phyloP scores from a whole-genome alignment of 768 basidiomycete species.

The Suillus spraguei region DNA sequence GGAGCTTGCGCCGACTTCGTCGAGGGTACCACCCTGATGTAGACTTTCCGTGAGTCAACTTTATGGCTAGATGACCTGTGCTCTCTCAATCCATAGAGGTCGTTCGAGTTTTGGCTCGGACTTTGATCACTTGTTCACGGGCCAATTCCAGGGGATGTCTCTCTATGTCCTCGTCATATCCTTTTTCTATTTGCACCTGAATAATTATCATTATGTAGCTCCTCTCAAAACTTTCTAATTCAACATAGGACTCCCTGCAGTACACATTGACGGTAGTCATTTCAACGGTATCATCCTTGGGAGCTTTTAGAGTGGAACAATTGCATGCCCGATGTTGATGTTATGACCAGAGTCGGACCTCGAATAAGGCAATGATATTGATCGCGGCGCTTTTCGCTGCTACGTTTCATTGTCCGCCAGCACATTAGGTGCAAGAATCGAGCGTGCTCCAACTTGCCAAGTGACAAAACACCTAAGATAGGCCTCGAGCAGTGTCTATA shows the following conservation, averaged over 20 bases:
- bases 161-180: neutral
- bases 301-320: too few species aligned
- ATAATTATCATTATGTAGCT: neutral
- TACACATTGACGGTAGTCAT: neutral
- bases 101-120: neutral
- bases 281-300: neutral
- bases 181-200: neutral
- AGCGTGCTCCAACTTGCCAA: neutral
- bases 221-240: neutral
- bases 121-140: neutral
- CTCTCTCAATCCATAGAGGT: neutral
- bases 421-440: neutral
- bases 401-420: neutral
- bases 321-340: neutral
- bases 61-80: neutral
- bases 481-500: too few species aligned
- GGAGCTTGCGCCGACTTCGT: slow-evolving; percentile 28
- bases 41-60: neutral
- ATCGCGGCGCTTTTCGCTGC: neutral
- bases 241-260: too few species aligned
- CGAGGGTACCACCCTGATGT: slow-evolving; percentile 1
- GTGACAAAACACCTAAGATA: neutral
- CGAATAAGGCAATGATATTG: neutral
- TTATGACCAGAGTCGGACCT: too few species aligned
- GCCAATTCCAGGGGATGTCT: neutral